phyloP scores from a whole-genome alignment of 805 yeast genomes.

The Yamadazyma laniorum region DNA sequence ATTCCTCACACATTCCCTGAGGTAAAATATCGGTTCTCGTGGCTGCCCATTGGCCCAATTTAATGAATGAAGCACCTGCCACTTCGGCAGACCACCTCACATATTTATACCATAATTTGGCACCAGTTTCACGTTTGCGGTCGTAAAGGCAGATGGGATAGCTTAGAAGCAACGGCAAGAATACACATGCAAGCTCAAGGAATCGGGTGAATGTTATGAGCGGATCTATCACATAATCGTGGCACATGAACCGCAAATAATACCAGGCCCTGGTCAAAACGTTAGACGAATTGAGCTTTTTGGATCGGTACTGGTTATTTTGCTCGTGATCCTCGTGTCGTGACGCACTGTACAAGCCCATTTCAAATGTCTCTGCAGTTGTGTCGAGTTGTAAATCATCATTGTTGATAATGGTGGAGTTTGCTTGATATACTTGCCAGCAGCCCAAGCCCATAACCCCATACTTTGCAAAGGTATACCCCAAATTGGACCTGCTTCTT shows the following conservation, averaged over 20 bases:
- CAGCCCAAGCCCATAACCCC: conserved; percentile 11
- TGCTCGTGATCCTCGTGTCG: conserved; percentile 51
- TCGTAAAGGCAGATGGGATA: conserved; percentile 70
- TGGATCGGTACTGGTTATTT: conserved; percentile 30
- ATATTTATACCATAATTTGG: conserved; percentile 65
- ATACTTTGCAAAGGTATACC: conserved; percentile 3
- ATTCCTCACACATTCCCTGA: conserved; percentile 68
- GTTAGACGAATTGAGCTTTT: conserved; percentile 20
- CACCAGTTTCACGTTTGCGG: conserved; percentile 48
- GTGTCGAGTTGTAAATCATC: conserved; percentile 46
- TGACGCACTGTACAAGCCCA: conserved; percentile 61
- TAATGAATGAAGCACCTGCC: conserved; percentile 91
- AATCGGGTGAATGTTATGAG: conserved; percentile 65
- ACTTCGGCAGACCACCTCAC: conserved; percentile 66
- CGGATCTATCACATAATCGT: conserved; percentile 68
- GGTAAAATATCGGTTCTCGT: conserved; percentile 93
- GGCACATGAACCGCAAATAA: conserved; percentile 40
- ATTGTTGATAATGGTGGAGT: conserved; percentile 19
- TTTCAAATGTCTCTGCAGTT: conserved; percentile 64
- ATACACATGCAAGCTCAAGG: conserved; percentile 60
- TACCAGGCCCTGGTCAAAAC: conserved; percentile 30
- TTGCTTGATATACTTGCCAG: conserved; percentile 9
- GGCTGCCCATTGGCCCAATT: conserved; percentile 99
- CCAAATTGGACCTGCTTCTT: not conserved
- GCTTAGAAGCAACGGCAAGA: conserved; percentile 63